Evolutionary conservation across 345 rosid genomes (phyloP).

Genomic region (Eucalyptus cloeziana): DNA sequence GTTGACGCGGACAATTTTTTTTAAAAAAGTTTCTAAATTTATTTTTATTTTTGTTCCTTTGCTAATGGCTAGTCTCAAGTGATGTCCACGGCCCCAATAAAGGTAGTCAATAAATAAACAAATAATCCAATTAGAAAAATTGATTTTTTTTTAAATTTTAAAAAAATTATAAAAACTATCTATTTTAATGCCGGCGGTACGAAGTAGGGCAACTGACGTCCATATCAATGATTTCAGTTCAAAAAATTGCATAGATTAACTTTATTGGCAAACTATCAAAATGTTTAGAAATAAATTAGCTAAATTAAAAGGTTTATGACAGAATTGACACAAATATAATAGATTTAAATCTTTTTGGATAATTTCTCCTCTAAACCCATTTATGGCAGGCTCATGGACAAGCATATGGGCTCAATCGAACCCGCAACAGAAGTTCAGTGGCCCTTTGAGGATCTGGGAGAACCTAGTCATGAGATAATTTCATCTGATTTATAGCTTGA

Average conservation of each 20-base stretch:
- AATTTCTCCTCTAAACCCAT: not conserved
- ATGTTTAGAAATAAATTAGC: rapidly evolving
- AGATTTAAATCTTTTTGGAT: rapidly evolving
- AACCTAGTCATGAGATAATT: not conserved
- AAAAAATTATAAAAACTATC: too few species aligned
- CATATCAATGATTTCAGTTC: rapidly evolving
- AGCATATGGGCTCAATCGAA: not conserved
- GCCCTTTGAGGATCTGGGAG: not conserved
- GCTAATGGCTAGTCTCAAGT: not conserved
- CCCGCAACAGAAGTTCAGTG: rapidly evolving
- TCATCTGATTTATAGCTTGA: not conserved
- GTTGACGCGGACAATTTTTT: too few species aligned
- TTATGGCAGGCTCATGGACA: not conserved
- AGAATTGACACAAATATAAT: rapidly evolving
- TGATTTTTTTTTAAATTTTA: rapidly evolving
- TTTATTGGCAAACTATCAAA: rapidly evolving
- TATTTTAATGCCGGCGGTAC: rapidly evolving
- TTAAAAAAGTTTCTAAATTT: too few species aligned
- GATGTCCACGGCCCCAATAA: rapidly evolving
- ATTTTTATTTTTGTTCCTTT: too few species aligned
- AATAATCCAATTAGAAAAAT: rapidly evolving
- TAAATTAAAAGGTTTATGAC: rapidly evolving
- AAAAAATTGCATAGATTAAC: rapidly evolving
- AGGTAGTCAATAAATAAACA: too few species aligned
- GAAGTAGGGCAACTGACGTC: rapidly evolving